Evolutionary conservation across 768 basidiomycete species (phyloP).

Genomic region (Jaapia argillacea): DNA sequence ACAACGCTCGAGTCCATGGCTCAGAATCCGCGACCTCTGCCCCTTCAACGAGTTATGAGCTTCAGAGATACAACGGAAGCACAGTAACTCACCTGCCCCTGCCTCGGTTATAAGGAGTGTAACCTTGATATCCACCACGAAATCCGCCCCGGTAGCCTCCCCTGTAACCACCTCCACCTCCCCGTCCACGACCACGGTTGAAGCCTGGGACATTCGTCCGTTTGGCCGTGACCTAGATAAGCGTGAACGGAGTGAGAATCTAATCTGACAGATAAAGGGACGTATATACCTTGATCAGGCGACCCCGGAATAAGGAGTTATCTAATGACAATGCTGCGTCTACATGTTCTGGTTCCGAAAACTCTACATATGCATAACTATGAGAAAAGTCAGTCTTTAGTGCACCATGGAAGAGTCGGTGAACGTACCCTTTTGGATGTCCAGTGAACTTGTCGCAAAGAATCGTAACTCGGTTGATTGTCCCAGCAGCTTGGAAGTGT

Average conservation of each 20-base stretch:
- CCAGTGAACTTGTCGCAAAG: constrained; percentile 99
- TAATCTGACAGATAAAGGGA: constrained; percentile 1
- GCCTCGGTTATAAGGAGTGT: constrained; percentile 50
- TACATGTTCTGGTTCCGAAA: constrained; percentile 86
- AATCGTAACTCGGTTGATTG: constrained; percentile 97
- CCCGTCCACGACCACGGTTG: constrained; percentile 73
- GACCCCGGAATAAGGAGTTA: constrained; percentile 90
- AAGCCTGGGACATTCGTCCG: constrained; percentile 94
- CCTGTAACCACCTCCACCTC: constrained; percentile 21
- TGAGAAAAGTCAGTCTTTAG: constrained; percentile 7
- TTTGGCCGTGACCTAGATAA: constrained; percentile 78
- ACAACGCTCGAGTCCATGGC: too few relatives aligned
- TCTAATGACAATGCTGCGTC: constrained; percentile 89
- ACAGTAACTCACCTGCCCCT: constrained; percentile 58
- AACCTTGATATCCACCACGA: constrained; percentile 54
- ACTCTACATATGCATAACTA: constrained; percentile 98
- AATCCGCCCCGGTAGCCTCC: constrained; percentile 29
- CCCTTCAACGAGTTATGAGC: constrained; percentile 26
- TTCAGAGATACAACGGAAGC: constrained; percentile 8
- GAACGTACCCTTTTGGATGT: constrained; percentile 88
- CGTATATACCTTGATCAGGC: constrained; percentile 77
- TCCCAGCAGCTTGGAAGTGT: constrained; percentile 96
- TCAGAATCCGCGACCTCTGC: constrained; percentile 69
- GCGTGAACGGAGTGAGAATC: neutral
- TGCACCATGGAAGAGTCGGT: constrained; percentile 1